Evolutionary conservation across 208 protist genomes (phyloP), one percentile per base, ranked within the genome.

Genomic region (Leishmania gerbilli): DNA sequence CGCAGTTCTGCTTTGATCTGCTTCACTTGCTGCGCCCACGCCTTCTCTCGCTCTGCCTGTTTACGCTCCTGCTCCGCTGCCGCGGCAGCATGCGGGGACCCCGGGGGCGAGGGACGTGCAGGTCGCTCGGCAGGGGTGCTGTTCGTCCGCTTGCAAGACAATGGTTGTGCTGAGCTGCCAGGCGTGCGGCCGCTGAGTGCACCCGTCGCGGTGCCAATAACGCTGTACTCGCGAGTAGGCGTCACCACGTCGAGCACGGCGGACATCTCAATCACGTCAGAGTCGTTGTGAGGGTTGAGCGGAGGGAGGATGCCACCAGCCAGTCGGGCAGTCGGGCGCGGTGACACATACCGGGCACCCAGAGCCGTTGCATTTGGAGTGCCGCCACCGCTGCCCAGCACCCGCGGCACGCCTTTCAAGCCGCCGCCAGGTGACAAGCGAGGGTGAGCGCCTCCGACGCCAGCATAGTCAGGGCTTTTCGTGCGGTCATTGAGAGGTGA

Each of bases 11-110:
- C 84, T 81, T 95, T 94, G 17, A 97, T 82, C 79, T 93, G 91
- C 78, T 95, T 94, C 49, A 97, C 94, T 79, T 97, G 94, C 49
- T 96, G 87, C 76, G 93, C 91, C 94, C 94, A 97, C 53, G 90
- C 89, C 68, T 84, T 82, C 77, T 97, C 94, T 82, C 95, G 94
- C 85, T 94, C 87, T 56, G 84, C 74, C 86, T 96, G 88, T 81
- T 89, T 92, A 5, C 86, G 82, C 82, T 95, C 87, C 86, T 84
- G 71, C 72, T 85, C 82, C 24, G 82, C 55, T 42, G 81, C 76
- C 27, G 67, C 42, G 34, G 62, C 42, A n/a, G 79, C 82, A 49
- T 24, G 49, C 27, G 71, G 77, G 49, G 82, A 68, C 17, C 64
- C 11, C 24, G 71, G 60, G 3, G 69, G 51, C 19, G 71, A 58